Base-by-base conservation (phyloP, 495 filamentous ascomycete genomes). In the Cercophora scortea region DNA sequence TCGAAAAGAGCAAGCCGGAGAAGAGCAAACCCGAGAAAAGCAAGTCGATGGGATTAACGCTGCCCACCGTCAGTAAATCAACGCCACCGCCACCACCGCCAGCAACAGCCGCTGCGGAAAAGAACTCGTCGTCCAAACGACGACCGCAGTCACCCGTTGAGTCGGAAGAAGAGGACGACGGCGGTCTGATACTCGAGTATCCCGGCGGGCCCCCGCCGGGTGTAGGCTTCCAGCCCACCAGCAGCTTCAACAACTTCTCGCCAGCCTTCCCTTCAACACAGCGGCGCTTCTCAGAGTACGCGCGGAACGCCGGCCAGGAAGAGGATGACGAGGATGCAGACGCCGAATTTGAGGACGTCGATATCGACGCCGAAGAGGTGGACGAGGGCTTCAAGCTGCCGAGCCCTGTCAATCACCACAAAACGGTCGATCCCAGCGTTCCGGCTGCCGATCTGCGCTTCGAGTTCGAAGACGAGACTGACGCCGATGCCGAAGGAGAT, bases 101-200 rank as follows among this genome's bases (percentile, higher is more conserved):
- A 9, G 45, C 54, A 13, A 19, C 63, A 32, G 52, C 61, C n/a
- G 56, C 56, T 13, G 16, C 39, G 17, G 52, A 59, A 34, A 53
- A 59, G 53, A 64, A 66, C 25, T 25, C 25, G 25, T 25, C 25
- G 45, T 32, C 51, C 8, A 63, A 65, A 42, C 51, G 51, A 32
- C 44, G 56, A 2, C 51, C 49, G 19, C 43, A 32, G 38, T 61
- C 54, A 35, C 61, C 50, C 10, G 53, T 60, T 33, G 63, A 57
- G 53, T 72, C 51, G 54, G 67, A 52, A 61, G 73, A 58, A 4
- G 73, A 74, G 17, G 71, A 71, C 35, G 70, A 69, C 10, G 72
- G 71, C 40, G 73, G 63, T 1, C 63, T 77, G 32, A 65, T 64
- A n/a, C 63, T 77, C 39, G 73, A 77, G 50, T 72, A 71, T 47